Evolutionary conservation across 2,329 filamentous ascomycete species (phyloP).

Genomic region (Cyanodermella asteris): DNA sequence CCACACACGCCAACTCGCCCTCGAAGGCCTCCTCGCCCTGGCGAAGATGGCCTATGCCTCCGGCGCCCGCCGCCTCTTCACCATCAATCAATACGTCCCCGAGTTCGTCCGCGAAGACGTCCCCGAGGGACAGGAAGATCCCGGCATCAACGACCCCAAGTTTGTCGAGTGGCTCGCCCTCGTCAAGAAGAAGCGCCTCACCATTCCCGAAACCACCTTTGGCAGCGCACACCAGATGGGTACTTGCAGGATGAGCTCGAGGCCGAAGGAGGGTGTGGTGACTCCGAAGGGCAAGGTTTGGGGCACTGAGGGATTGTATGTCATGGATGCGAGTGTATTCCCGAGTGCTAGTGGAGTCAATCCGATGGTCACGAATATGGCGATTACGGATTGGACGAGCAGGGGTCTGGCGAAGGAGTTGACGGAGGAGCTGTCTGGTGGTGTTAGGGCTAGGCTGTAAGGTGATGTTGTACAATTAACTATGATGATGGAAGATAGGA

Average conservation of each 20-base stretch:
- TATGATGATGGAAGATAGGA: too few species aligned
- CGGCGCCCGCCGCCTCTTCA: constrained; percentile 61
- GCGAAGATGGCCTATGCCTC: constrained; percentile 58
- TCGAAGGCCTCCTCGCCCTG: constrained; percentile 49
- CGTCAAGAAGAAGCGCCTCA: constrained; percentile 23
- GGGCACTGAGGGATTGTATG: constrained; percentile 23
- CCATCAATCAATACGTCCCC: constrained; percentile 37
- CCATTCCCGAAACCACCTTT: constrained; percentile 22
- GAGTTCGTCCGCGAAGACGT: constrained; percentile 33
- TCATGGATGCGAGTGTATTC: constrained; percentile 28
- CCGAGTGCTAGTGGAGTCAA: constrained; percentile 29
- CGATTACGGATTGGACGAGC: constrained; percentile 25
- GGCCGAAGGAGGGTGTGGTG: constrained; percentile 20
- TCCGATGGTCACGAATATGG: constrained; percentile 30
- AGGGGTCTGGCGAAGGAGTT: constrained; percentile 16
- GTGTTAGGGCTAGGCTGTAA: constrained; percentile 4
- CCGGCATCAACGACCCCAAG: constrained; percentile 29
- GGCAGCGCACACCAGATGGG: constrained; percentile 31
- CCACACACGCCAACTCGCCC: constrained; percentile 48
- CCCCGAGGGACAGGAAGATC: constrained; percentile 9
- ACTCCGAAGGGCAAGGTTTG: constrained; percentile 24
- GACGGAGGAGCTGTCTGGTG: constrained; percentile 12
- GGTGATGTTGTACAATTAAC: too few species aligned
- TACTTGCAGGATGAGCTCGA: constrained; percentile 22
- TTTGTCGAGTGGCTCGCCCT: constrained; percentile 34